Conservation (phyloP, 495 filamentous ascomycete species). For the Trypethelium eluteriae region DNA sequence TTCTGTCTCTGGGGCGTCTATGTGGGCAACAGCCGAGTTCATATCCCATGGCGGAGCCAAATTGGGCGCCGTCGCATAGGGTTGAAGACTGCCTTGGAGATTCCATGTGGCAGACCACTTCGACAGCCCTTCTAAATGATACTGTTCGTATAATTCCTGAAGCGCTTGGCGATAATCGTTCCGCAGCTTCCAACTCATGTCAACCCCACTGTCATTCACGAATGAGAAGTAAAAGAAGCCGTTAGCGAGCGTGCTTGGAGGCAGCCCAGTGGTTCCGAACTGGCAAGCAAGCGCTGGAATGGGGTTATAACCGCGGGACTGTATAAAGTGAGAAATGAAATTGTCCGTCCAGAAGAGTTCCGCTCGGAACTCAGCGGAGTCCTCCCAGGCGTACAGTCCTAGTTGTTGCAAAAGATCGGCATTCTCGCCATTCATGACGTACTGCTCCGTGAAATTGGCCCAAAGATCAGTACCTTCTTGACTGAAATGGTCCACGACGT, state of each 20-base stretch:
- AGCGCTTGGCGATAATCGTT: constrained; percentile 7
- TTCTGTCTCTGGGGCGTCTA: constrained; percentile 1
- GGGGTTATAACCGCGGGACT: neutral
- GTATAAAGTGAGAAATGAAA: neutral
- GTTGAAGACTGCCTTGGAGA: constrained; percentile 9
- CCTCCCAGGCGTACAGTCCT: constrained; percentile 6
- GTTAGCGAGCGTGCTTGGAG: neutral
- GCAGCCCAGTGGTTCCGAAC: neutral
- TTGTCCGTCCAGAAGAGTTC: constrained; percentile 3
- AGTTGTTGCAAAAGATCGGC: neutral
- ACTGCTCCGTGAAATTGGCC: neutral
- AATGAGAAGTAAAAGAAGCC: constrained; percentile 2
- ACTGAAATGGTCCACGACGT: constrained; percentile 4
- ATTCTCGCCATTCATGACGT: constrained; percentile 4
- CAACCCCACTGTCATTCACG: neutral
- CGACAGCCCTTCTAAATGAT: constrained; percentile 4
- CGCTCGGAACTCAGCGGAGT: constrained; percentile 3
- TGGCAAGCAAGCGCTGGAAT: neutral
- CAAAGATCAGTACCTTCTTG: constrained; percentile 8
- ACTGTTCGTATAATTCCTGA: neutral
- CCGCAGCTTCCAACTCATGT: constrained; percentile 1
- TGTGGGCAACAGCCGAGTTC: neutral
- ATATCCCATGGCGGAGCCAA: neutral
- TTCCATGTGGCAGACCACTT: neutral
- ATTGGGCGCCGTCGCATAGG: neutral